These are phyloP conservation scores for Nasturtium officinale DNA, from an alignment of 345 rosid genomes.

Conservation along the genomic window DNA sequence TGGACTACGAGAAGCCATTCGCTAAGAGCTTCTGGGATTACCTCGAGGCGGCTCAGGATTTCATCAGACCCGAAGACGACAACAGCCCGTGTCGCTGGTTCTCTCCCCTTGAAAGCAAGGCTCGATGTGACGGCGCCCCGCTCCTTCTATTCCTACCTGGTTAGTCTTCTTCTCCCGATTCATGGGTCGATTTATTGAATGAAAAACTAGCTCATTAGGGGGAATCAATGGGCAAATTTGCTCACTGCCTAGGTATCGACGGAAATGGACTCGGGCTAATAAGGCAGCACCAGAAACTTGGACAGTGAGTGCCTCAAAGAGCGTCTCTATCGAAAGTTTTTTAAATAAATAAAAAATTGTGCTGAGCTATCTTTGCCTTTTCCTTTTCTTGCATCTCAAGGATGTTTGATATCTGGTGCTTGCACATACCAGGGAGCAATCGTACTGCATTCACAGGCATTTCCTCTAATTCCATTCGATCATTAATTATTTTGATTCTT, in stretches of 20 bases:
- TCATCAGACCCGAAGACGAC: conserved; percentile 48
- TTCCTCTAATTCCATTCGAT: conserved; percentile 1
- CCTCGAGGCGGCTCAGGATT: conserved; percentile 52
- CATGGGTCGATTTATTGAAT: background rate
- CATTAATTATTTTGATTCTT: background rate
- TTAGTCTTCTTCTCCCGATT: conserved; percentile 26
- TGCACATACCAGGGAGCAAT: conserved; percentile 80
- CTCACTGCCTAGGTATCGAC: conserved; percentile 53
- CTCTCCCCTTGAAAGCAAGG: conserved; percentile 64
- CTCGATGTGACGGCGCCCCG: conserved; percentile 55
- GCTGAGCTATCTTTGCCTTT: conserved; percentile 3
- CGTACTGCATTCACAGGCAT: conserved; percentile 67
- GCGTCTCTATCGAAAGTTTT: background rate
- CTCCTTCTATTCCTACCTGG: conserved; percentile 76
- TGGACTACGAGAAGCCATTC: conserved; percentile 26
- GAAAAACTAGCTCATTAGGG: background rate
- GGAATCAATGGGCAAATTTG: background rate
- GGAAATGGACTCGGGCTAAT: conserved; percentile 70
- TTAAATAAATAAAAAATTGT: background rate
- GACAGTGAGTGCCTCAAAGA: conserved; percentile 50
- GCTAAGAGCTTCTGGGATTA: conserved; percentile 49
- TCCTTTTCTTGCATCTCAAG: conserved; percentile 40
- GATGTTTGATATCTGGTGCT: conserved; percentile 72
- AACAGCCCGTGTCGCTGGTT: conserved; percentile 79
- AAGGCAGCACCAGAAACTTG: conserved; percentile 59